Evolutionary conservation across 805 yeast species (phyloP).

Genomic region (Cyberlindnera suaveolens): DNA sequence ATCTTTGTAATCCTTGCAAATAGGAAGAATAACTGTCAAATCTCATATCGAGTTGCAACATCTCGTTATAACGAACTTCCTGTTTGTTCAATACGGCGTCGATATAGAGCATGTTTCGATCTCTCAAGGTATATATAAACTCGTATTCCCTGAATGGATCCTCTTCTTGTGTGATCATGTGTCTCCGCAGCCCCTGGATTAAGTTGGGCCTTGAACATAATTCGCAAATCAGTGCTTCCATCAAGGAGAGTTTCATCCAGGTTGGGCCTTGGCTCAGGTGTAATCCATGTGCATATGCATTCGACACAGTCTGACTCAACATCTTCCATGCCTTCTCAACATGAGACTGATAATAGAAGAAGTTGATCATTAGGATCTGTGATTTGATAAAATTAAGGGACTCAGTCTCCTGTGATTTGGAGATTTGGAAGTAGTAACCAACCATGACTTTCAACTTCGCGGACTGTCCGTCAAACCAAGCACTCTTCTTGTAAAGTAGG

Average conservation of each 20-base stretch:
- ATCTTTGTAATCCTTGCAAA: conserved; percentile 1
- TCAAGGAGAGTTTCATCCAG: conserved; percentile 17
- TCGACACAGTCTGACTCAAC: conserved; percentile 17
- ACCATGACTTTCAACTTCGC: conserved; percentile 4
- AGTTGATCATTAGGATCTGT: conserved; percentile 15
- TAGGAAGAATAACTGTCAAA: conserved; percentile 10
- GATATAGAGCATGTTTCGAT: conserved; percentile 13
- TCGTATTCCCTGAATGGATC: conserved; percentile 16
- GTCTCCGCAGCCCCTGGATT: conserved; percentile 7
- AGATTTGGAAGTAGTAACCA: conserved; percentile 14
- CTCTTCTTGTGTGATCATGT: conserved; percentile 1
- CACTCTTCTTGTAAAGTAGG: conserved; percentile 1
- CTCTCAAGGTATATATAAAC: conserved; percentile 13
- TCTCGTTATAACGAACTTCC: conserved; percentile 3
- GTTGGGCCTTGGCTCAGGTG: conserved; percentile 14
- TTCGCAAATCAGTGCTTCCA: conserved; percentile 17
- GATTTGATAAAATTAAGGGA: conserved; percentile 12
- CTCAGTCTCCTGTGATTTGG: conserved; percentile 14
- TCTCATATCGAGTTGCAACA: conserved; percentile 8
- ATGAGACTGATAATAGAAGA: conserved; percentile 14
- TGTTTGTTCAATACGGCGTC: conserved; percentile 5
- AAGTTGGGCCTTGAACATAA: conserved; percentile 17
- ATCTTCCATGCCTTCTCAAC: conserved; percentile 19
- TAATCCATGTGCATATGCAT: conserved; percentile 16
- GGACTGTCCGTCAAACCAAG: conserved; percentile 2